Base-by-base conservation (phyloP, 2,329 filamentous ascomycete genomes). In the Fusarium sp. region DNA sequence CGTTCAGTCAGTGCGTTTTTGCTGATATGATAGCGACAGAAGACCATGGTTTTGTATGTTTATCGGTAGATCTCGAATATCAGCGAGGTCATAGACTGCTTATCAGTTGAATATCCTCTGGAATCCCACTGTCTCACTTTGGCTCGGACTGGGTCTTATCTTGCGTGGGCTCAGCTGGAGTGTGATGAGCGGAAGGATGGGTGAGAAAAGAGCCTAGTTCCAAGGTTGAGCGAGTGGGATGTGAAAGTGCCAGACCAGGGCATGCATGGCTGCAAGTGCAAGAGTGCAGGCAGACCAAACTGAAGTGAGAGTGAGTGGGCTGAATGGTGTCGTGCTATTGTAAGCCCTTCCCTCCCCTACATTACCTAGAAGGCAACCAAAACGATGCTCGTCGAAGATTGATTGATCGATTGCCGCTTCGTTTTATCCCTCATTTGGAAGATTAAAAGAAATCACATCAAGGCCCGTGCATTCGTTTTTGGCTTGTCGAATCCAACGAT, bases 201-300 rank as follows among this genome's bases (percentile, higher is more conserved):
- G 51, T 57, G 32, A 53, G 49, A 67, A 60, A 49, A 45, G 58
- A 67, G 49, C 22, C 22, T 71, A 69, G 68, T 57, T 46, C 63
- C 56, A 66, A 67, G 62, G 55, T 66, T 18, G 55, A 24, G 68
- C 29, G 55, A 24, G 68, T 70, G 68, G 68, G 64, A 70, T 71
- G 63, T 58, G 64, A 49, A 58, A 53, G 52, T 61, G 47, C 52
- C 46, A 62, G 45, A 47, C 45, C 52, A 62, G 56, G 63, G 44
- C 55, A 56, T 67, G 63, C 63, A 66, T 66, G 67, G 58, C 67
- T 70, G 67, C 58, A 63, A 69, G 47, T 71, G 54, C 40, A 41
- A 22, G 29, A 34, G 30, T 55, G 34, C 34, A 38, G 34, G 18
- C 18, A 38, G 34, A 38, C 34, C 10, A 38, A 10, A 38, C 34